These are phyloP conservation scores for Epichloe amarillans DNA, from an alignment of 2,329 filamentous ascomycete genomes.

Conservation along the genomic window DNA sequence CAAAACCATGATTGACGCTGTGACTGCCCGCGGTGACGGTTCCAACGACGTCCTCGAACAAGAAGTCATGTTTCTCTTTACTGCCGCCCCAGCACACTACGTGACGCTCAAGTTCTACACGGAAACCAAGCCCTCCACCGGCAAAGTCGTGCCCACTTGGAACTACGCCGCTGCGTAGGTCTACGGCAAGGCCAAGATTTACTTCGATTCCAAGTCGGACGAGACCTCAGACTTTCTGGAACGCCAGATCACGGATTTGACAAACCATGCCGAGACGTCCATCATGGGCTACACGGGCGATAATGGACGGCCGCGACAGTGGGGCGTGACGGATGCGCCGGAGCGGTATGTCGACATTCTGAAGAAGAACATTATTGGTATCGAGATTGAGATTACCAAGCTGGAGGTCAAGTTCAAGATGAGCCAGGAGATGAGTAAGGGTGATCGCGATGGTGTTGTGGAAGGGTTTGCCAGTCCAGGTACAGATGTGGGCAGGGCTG, in stretches of 20 bases:
- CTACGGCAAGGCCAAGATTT: constrained; percentile 44
- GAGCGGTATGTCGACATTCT: constrained; percentile 37
- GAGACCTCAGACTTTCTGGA: constrained; percentile 35
- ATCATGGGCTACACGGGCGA: constrained; percentile 42
- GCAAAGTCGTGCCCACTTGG: constrained; percentile 54
- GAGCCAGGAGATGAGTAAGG: constrained; percentile 44
- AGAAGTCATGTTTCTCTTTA: constrained; percentile 53
- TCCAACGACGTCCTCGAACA: constrained; percentile 22
- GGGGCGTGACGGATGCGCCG: constrained; percentile 46
- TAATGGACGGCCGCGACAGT: constrained; percentile 21
- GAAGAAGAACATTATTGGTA: constrained; percentile 45
- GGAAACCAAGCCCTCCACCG: constrained; percentile 48
- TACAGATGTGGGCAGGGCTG: constrained; percentile 16
- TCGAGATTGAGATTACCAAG: constrained; percentile 42
- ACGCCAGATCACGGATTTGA: constrained; percentile 39
- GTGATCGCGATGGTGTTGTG: constrained; percentile 42
- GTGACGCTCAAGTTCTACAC: constrained; percentile 56
- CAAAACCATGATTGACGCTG: constrained; percentile 43
- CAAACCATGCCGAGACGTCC: constrained; percentile 32
- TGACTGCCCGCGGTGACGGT: constrained; percentile 10
- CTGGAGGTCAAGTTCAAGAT: constrained; percentile 53
- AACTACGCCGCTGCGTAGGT: constrained; percentile 54
- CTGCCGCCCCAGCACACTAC: constrained; percentile 43
- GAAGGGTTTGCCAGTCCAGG: constrained; percentile 34
- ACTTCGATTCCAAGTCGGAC: constrained; percentile 32